Conservation (phyloP, 164 flowering plant genomes). For the Platanus orientalis region DNA sequence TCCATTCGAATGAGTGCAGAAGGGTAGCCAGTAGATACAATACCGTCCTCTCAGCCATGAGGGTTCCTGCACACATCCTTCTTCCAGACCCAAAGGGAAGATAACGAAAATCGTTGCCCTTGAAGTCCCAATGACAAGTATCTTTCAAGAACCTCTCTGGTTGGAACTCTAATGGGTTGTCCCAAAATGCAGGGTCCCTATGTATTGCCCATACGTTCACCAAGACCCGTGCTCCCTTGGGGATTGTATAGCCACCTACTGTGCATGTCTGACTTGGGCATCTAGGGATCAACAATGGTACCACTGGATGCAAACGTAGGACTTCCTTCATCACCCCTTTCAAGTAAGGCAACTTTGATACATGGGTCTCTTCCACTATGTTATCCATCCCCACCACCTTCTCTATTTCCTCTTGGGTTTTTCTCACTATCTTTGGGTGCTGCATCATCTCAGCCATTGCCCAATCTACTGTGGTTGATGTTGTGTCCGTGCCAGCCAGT, state of each 20-base stretch:
- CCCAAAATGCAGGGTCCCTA: constrained; percentile 44
- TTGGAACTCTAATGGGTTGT: constrained; percentile 24
- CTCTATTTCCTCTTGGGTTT: constrained; percentile 25
- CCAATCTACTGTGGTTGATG: constrained; percentile 26
- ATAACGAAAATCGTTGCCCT: constrained; percentile 26
- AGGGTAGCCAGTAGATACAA: constrained; percentile 27
- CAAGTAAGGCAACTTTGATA: constrained; percentile 27
- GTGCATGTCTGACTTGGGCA: constrained; percentile 12
- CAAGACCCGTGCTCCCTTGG: constrained; percentile 26
- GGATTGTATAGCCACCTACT: constrained; percentile 33
- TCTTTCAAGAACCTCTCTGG: constrained; percentile 28
- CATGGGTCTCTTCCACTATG: constrained; percentile 25
- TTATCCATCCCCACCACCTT: constrained; percentile 19
- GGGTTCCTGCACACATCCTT: constrained; percentile 45
- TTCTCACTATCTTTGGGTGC: constrained; percentile 15
- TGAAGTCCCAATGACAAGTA: constrained; percentile 10
- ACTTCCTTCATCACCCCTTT: constrained; percentile 39
- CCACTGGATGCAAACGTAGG: too few relatives aligned
- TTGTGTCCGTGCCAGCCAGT: constrained; percentile 28
- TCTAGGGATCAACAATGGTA: constrained; percentile 26
- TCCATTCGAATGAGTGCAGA: constrained; percentile 45
- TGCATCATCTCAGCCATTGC: constrained; percentile 28
- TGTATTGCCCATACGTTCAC: constrained; percentile 47
- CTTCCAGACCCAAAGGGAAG: constrained; percentile 58
- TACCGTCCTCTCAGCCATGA: constrained; percentile 37